Base-by-base conservation (phyloP, 108 stramenopile species). In the Cafeteria roenbergensis region DNA sequence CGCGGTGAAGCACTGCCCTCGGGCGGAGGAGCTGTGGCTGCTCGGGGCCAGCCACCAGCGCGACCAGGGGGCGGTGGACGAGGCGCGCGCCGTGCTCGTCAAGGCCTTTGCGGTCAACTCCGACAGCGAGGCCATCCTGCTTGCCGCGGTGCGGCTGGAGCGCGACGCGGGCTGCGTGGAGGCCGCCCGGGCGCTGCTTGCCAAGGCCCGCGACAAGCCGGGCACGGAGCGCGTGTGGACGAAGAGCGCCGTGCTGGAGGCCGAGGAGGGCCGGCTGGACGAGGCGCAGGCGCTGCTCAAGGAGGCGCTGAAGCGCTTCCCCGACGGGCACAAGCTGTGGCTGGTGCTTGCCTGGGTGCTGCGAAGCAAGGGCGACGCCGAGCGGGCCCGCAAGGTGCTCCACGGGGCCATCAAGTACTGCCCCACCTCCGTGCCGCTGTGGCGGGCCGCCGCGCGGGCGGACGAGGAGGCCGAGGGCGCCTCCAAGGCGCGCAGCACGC, bases 91-190 rank as follows among this genome's bases (percentile, higher is more conserved):
- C 24, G 85, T 94, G 57, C 86, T 99, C 21, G 81, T 86, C 27
- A 81, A 90, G 62, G 97, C 94, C 4, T 93, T 96, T 77, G 81
- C 73, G 32, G 87, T 83, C 22, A 94, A 95, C 71, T 94, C 94
- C n/a, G 85, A 91, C 59, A 87, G 88, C 30, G 93, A 95, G 77
- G 64, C 82, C 28, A 85, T 98, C 31, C 94, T 90, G 93, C 72
- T 99, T 50, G 97, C 97, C 0, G 93, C 92, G 14, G 82, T 92
- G 32, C 95, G 95, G 66, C 77, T 99, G 24, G 97, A 99, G 80
- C 90, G 90, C 90, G 93, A 95, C 76, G 92, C 84, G 42, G 91
- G 87, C 51, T 90, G 89, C 72, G 71, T 78, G 31, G 88, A 88
- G 37, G 76, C 87, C 24, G 97, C 97, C 4, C 80, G 91, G 32